phyloP scores from a whole-genome alignment of 2,329 filamentous ascomycete genomes.

The Golovinomyces cichoracearum region DNA sequence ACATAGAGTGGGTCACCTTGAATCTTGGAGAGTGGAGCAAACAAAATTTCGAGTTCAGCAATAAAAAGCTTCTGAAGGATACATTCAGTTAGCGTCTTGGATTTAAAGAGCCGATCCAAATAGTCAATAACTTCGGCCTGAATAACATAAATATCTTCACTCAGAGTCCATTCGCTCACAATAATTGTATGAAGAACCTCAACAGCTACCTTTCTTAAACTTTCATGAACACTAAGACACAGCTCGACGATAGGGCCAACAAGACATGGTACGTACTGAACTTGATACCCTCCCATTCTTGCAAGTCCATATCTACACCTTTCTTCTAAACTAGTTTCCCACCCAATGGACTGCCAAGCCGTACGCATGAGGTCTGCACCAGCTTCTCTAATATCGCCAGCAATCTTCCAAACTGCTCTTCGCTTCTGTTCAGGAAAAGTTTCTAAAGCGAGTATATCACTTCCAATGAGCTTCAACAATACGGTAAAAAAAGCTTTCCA shows the following conservation, averaged over 20 bases:
- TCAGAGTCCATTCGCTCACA: conserved; percentile 89
- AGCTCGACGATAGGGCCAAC: conserved; percentile 81
- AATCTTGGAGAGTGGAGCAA: conserved; percentile 40
- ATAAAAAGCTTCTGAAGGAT: conserved; percentile 85
- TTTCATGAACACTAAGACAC: conserved; percentile 85
- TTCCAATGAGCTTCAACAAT: conserved; percentile 67
- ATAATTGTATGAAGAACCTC: conserved; percentile 95
- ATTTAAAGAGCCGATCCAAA: conserved; percentile 70
- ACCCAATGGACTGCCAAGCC: conserved; percentile 89
- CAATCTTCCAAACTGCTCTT: conserved; percentile 94
- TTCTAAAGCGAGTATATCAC: conserved; percentile 67
- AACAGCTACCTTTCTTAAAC: conserved; percentile 66
- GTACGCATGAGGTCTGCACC: conserved; percentile 63
- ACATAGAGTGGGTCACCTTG: conserved; percentile 48
- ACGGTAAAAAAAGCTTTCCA: conserved; percentile 89
- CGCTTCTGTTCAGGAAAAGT: conserved; percentile 94
- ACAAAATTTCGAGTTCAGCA: conserved; percentile 55
- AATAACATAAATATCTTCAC: conserved; percentile 69
- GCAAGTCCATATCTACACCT: conserved; percentile 47
- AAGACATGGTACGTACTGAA: conserved; percentile 84
- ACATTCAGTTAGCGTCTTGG: conserved; percentile 64
- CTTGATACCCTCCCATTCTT: conserved; percentile 86
- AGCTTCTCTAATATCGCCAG: conserved; percentile 76
- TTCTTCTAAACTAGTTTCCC: conserved; percentile 71
- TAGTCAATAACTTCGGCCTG: conserved; percentile 95